phyloP scores from a whole-genome alignment of 2,329 filamentous ascomycete genomes.

The Orbilia ellipsospora region DNA sequence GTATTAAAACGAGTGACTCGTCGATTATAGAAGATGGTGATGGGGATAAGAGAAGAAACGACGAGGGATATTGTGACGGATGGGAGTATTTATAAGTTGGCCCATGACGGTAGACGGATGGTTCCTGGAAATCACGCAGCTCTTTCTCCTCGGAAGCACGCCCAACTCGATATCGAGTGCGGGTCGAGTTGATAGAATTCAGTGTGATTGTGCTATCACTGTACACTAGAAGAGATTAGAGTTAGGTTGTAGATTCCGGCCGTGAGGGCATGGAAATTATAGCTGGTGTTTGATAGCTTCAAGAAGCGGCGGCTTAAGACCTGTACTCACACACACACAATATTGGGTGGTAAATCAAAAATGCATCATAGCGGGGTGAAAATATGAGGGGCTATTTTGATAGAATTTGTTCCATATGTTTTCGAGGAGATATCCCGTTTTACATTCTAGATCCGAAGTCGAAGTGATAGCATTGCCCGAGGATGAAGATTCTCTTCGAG shows the following conservation, averaged over 20 bases:
- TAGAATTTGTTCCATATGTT: too few species aligned
- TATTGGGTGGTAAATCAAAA: neutral
- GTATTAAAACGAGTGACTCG: slow-evolving; percentile 18
- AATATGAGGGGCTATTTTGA: neutral
- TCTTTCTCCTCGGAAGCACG: slow-evolving; percentile 10
- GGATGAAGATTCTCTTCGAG: too few species aligned
- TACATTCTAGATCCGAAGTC: too few species aligned
- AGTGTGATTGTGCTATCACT: slow-evolving; percentile 24
- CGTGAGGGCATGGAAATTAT: slow-evolving; percentile 43
- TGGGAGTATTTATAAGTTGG: slow-evolving; percentile 33
- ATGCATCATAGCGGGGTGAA: slow-evolving; percentile 20
- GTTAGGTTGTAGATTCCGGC: slow-evolving; percentile 21
- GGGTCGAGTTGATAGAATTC: neutral
- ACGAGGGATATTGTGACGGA: slow-evolving; percentile 4
- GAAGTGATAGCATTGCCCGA: too few species aligned
- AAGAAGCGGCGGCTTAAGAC: slow-evolving; percentile 29
- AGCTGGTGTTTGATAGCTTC: slow-evolving; percentile 17
- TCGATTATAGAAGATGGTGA: slow-evolving; percentile 13
- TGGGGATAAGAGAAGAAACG: slow-evolving; percentile 22
- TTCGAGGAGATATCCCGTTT: too few species aligned
- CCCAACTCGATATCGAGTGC: neutral
- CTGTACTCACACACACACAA: slow-evolving; percentile 14
- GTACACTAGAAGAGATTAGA: slow-evolving; percentile 27
- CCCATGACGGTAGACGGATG: slow-evolving; percentile 12
- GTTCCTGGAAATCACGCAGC: slow-evolving; percentile 22